Evolutionary conservation across 805 yeast species (phyloP).

Genomic region (Pichia phayaonensis): DNA sequence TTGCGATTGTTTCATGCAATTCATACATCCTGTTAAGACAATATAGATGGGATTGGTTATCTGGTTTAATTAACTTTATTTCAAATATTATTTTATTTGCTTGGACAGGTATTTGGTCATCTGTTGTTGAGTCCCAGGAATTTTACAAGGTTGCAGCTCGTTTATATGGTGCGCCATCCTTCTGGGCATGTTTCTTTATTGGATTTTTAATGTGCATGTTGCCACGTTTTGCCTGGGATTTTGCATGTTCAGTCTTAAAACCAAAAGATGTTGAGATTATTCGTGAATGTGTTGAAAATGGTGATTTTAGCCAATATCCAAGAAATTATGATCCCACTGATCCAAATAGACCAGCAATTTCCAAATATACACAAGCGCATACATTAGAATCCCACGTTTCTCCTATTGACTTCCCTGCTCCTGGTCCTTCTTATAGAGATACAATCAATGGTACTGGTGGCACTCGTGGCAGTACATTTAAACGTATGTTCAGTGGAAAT

Average conservation of each 20-base stretch:
- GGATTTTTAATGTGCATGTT: constrained; percentile 58
- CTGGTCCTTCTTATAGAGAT: constrained; percentile 24
- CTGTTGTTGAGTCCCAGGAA: constrained; percentile 43
- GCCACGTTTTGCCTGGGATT: constrained; percentile 61
- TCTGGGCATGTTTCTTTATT: constrained; percentile 61
- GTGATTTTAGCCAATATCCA: constrained; percentile 64
- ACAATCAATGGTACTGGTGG: constrained; percentile 29
- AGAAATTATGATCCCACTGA: constrained; percentile 72
- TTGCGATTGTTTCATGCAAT: constrained; percentile 63
- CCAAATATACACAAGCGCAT: constrained; percentile 34
- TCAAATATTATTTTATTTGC: constrained; percentile 56
- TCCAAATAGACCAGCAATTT: constrained; percentile 51
- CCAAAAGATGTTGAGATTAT: constrained; percentile 71
- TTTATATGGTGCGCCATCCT: constrained; percentile 50
- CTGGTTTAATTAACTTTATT: constrained; percentile 44
- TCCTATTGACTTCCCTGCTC: constrained; percentile 11
- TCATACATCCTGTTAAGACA: constrained; percentile 58
- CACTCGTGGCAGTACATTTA: constrained; percentile 33
- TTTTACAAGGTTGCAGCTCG: constrained; percentile 62
- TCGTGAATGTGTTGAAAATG: constrained; percentile 59
- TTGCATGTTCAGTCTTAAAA: constrained; percentile 39
- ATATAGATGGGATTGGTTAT: constrained; percentile 77
- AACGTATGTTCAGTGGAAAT: constrained; percentile 29
- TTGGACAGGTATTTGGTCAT: constrained; percentile 80
- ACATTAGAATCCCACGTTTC: constrained; percentile 22